These are phyloP conservation scores for Scenedesmus sp. DNA, from an alignment of 163 green algal species.

Conservation along the genomic window DNA sequence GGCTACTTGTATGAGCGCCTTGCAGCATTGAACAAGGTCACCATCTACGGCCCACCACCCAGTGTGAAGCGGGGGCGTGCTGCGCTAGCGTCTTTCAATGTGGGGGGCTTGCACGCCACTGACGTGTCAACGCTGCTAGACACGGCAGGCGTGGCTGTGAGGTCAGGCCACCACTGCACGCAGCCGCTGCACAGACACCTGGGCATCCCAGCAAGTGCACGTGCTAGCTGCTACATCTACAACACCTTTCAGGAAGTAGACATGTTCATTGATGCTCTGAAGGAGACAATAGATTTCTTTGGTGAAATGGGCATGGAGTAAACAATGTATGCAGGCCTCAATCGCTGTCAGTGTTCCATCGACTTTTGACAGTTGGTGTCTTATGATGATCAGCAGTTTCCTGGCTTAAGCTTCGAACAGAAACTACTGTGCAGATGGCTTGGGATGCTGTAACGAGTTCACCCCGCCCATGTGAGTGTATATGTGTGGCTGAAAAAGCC, in stretches of 20 bases:
- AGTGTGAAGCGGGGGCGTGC: conserved; percentile 72
- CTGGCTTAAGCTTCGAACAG: no score
- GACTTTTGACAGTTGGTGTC: no score
- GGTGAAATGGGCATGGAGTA: conserved; percentile 56
- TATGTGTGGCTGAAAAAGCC: no score
- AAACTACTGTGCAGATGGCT: no score
- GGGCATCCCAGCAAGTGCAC: conserved; percentile 85
- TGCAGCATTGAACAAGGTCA: conserved; percentile 75
- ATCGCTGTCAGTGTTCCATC: no score
- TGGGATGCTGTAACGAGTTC: no score
- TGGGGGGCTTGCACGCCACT: conserved; percentile 95
- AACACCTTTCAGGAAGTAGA: conserved; percentile 95
- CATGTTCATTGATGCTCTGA: conserved; percentile 87
- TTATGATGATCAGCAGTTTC: no score
- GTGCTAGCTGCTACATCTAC: conserved; percentile 96
- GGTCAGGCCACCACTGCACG: conserved; percentile 97
- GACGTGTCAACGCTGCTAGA: conserved; percentile 97
- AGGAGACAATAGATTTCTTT: conserved; percentile 94
- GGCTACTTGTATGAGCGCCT: conserved; percentile 80
- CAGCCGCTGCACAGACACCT: conserved; percentile 92
- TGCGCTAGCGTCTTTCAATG: conserved; percentile 94
- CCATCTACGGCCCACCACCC: conserved; percentile 92
- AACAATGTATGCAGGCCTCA: no score
- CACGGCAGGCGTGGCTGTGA: conserved; percentile 88
- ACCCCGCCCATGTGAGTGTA: no score